These are phyloP conservation scores for Sclerotinia spermophila DNA, from an alignment of 2,329 filamentous ascomycete genomes.

Conservation along the genomic window DNA sequence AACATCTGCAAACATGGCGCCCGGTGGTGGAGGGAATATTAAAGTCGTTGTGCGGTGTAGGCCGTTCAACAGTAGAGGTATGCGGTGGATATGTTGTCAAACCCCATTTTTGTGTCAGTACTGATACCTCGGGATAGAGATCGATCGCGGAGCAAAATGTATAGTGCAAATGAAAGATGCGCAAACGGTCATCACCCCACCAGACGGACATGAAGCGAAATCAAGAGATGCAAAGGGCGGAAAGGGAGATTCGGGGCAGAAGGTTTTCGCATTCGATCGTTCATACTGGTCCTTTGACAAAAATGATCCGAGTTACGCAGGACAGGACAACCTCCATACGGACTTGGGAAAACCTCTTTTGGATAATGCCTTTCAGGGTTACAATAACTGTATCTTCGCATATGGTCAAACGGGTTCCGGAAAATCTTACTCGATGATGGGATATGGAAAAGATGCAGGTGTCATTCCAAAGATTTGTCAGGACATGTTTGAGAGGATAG, in stretches of 20 bases:
- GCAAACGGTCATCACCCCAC: slow-evolving; percentile 81
- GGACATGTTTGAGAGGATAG: slow-evolving; percentile 92
- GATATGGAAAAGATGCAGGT: slow-evolving; percentile 90
- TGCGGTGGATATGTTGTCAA: slow-evolving; percentile 27
- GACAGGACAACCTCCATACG: slow-evolving; percentile 82
- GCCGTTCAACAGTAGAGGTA: slow-evolving; percentile 94
- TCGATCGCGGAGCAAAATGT: slow-evolving; percentile 88
- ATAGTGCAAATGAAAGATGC: slow-evolving; percentile 94
- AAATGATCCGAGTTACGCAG: slow-evolving; percentile 75
- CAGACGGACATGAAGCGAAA: slow-evolving; percentile 56
- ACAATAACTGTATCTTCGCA: slow-evolving; percentile 99
- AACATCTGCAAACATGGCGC: slow-evolving; percentile 35
- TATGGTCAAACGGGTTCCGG: slow-evolving; percentile 98
- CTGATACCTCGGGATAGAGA: slow-evolving; percentile 54
- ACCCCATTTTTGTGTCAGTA: not conserved
- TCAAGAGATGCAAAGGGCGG: slow-evolving; percentile 55
- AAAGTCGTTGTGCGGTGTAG: slow-evolving; percentile 98
- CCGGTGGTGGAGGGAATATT: slow-evolving; percentile 78
- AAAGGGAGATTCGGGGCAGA: slow-evolving; percentile 66
- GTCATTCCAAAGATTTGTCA: slow-evolving; percentile 97
- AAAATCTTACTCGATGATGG: slow-evolving; percentile 99
- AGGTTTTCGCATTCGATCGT: slow-evolving; percentile 91
- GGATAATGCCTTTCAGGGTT: slow-evolving; percentile 97
- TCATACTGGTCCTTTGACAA: slow-evolving; percentile 98
- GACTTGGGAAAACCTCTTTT: slow-evolving; percentile 87